Conservation (phyloP, 2,329 filamentous ascomycete genomes). For the Aspergillus eucalypticola region DNA sequence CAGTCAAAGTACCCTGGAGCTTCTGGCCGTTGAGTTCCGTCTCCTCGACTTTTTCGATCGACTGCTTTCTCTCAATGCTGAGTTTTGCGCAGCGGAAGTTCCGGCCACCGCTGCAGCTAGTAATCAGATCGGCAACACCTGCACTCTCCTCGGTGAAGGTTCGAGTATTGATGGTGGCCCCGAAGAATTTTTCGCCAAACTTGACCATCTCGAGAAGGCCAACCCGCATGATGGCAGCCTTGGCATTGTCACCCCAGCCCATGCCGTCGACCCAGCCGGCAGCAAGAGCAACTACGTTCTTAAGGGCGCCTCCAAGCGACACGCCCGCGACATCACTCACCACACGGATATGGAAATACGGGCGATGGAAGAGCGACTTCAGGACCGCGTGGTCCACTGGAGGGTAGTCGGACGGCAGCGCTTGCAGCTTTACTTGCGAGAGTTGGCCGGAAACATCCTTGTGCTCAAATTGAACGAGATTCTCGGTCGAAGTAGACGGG, state of each 20-base stretch:
- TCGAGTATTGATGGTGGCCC: slow-evolving; percentile 71
- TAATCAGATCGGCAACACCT: slow-evolving; percentile 93
- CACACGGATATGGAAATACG: slow-evolving; percentile 96
- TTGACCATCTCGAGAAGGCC: slow-evolving; percentile 95
- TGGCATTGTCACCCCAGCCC: slow-evolving; percentile 97
- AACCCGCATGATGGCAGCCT: slow-evolving; percentile 97
- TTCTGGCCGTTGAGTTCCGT: slow-evolving; percentile 94
- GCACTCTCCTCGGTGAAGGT: slow-evolving; percentile 98
- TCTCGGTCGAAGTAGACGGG: slow-evolving; percentile 54
- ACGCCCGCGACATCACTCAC: slow-evolving; percentile 95
- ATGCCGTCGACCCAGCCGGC: slow-evolving; percentile 94
- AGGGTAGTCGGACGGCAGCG: slow-evolving; percentile 79
- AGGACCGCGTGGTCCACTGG: slow-evolving; percentile 82
- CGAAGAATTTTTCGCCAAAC: slow-evolving; percentile 93
- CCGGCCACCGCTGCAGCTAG: slow-evolving; percentile 84
- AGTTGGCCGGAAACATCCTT: slow-evolving; percentile 67
- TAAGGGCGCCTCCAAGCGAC: slow-evolving; percentile 88
- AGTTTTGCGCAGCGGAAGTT: slow-evolving; percentile 95
- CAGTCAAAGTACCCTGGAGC: slow-evolving; percentile 90
- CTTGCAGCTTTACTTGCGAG: slow-evolving; percentile 69
- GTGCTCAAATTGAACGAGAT: slow-evolving; percentile 59
- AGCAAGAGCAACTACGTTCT: slow-evolving; percentile 93
- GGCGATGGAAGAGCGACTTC: slow-evolving; percentile 85
- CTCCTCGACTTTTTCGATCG: slow-evolving; percentile 83
- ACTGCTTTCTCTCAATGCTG: slow-evolving; percentile 74